Evolutionary conservation across 2,329 filamentous ascomycete genomes (phyloP), one percentile per base, ranked within the genome.

Genomic region (Sporothrix pallida): DNA sequence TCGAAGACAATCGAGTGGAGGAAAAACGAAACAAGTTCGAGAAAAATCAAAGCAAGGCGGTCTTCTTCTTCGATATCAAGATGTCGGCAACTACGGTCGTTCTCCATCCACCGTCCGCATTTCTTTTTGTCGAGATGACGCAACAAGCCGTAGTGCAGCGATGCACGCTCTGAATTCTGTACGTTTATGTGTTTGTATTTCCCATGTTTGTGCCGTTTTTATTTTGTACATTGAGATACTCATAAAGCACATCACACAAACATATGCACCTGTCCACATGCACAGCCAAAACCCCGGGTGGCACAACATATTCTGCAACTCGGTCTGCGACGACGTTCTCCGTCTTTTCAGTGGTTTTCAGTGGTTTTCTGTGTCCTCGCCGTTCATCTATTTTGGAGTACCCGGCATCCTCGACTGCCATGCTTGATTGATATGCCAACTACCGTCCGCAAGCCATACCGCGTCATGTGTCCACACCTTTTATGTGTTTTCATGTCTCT

Each of bases 241-340:
- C 20, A 56, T 12, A 56, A n/a, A 56, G 20, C 23, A 23, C 52
- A 37, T 37, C 17, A 46, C 31, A n/a, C 37, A 46, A 17, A 9
- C 67, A 56, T 17, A 70, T 48, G 37, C 37, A 23, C 50, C 50
- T 44, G 37, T 60, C 50, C 68, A 44, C 68, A 46, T 56, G 37
- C n/a, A 54, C 68, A 56, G n/a, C 1, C 12, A 52, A 44, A 17
- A 26, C 50, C 15, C 17, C 10, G 20, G 69, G 54, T 71, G 4
- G 10, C 69, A 71, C 54, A 23, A 37, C 69, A 71, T 37, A 71
- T 60, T 60, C 69, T 71, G 54, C 69, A 71, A 71, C 69, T n/a
- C 54, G 42, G 37, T 46, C 69, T 71, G 54, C 42, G 42, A 48
- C 69, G 37, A 31, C 20, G 6, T 8, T 60, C 37, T 60, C 50